Evolutionary conservation across 495 filamentous ascomycete species (phyloP).

Genomic region (Neurospora sp.): DNA sequence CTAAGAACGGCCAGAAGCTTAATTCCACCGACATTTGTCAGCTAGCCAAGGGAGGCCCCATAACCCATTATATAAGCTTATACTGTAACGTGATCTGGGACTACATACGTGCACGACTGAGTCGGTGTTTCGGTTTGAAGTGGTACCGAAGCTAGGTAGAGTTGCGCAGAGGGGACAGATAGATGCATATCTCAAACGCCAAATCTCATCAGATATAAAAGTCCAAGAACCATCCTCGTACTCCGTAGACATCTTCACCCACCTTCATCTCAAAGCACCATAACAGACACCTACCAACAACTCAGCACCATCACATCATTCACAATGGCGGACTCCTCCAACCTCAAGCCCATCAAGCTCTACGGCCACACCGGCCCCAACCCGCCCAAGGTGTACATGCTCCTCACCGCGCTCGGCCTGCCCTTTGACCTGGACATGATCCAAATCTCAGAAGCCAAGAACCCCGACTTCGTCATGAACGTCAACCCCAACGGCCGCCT

Average conservation of each 20-base stretch:
- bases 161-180: background rate
- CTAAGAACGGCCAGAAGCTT: background rate
- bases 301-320: background rate
- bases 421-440: constrained; percentile 39
- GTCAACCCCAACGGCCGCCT: constrained; percentile 68
- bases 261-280: background rate
- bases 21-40: background rate
- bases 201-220: background rate
- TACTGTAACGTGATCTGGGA: background rate
- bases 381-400: constrained; percentile 47
- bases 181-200: background rate
- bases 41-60: background rate
- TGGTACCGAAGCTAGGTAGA: background rate
- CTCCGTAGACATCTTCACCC: background rate
- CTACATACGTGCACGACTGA: background rate
- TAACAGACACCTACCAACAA: background rate
- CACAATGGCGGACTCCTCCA: background rate
- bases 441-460: constrained; percentile 44
- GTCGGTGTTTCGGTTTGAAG: background rate
- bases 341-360: constrained; percentile 26
- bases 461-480: constrained; percentile 33
- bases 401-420: constrained; percentile 54
- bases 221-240: background rate
- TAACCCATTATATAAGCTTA: background rate
- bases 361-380: constrained; percentile 31